Evolutionary conservation across 768 basidiomycete genomes (phyloP), one percentile per base, ranked within the genome.

Genomic region (Rhodotorula sphaerocarpa): DNA sequence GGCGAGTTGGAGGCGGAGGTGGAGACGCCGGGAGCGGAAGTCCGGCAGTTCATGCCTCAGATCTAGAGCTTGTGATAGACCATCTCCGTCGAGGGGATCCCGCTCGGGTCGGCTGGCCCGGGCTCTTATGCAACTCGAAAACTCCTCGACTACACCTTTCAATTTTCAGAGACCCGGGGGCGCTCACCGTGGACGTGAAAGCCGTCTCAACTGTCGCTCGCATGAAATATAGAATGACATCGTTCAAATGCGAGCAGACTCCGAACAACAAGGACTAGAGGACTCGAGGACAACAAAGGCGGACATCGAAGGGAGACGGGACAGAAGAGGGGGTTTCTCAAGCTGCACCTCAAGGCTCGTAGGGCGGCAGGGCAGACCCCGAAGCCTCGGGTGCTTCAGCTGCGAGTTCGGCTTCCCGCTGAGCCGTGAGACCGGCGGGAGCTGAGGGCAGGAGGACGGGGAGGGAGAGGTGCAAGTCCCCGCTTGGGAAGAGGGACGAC

Each of bases 11-110:
- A n/a, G 63, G 45, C 51, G 43, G 27, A 36, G 36, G 55, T 60
- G 42, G 63, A 60, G 34, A 52, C 63, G 12, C 63, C 63, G 5
- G 9, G 41, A 33, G 63, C 59, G 15, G 63, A 65, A 48, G 23
- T 59, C 48, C 27, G 57, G 27, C 63, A 65, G 50, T 65, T 65
- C 34, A 57, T 57, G 5, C 50, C 53, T 30, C 63, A 65, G 34
- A 53, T 65, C 46, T 64, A 16, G 45, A 30, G 21, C 16, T 7
- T 7, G 21, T 7, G 42, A 7, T 15, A 43, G 14, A 10, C 14
- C 12, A 25, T 47, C 27, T 25, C n/a, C n/a, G 9, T 50, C 2
- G 5, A 47, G 46, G 25, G n/a, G n/a, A n/a, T n/a, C n/a, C n/a
- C n/a, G n/a, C n/a, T 20, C 16, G 20, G 21, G 43, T 44, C 43